Base-by-base conservation (phyloP, 495 filamentous ascomycete species). In the Aspergillus baeticus region DNA sequence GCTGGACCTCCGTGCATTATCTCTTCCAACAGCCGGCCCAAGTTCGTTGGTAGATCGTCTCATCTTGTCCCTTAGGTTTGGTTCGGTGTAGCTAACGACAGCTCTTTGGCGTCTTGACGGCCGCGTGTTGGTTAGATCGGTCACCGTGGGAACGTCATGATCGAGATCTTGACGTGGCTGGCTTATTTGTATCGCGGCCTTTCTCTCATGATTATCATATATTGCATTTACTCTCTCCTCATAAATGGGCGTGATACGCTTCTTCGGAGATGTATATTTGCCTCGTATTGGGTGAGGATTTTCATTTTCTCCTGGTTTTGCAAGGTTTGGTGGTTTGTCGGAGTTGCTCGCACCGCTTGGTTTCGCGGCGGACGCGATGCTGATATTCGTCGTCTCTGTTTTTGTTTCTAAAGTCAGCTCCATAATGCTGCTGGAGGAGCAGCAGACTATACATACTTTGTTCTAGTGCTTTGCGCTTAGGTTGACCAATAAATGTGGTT, bases 1-100 rank as follows among this genome's bases (percentile, higher is more conserved):
- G 45, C 57, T 62, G 15, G 74, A 75, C 1, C 60, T 62, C 48
- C 71, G 69, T 34, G 64, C 51, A 31, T 70, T 80, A 51, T 83
- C 80, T 6, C 74, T 77, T 3, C 72, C 63, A 38, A 92, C 89
- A 7, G 89, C 89, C 66, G 90, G 87, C 34, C 85, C 77, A 6
- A 93, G 69, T 50, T 87, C 81, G 57, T 87, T 89, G 14, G 86
- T 87, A 18, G 89, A 87, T 46, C 91, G 84, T 47, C 91, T 81
- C 91, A 96, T 95, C 73, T 96, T 96, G 62, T 85, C 87, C 48
- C 88, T 80, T 31, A 96, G 74, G 63, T 88, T 95, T 8, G 91
- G 91, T 68, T 93, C 88, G 20, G 90, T 88, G 66, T 96, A 96
- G 73, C 88, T 94, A 43, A 96, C 80, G 26, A 80, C 78, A 6